Conservation (phyloP, 805 yeast genomes). For the Lipomyces chichibuensis region DNA sequence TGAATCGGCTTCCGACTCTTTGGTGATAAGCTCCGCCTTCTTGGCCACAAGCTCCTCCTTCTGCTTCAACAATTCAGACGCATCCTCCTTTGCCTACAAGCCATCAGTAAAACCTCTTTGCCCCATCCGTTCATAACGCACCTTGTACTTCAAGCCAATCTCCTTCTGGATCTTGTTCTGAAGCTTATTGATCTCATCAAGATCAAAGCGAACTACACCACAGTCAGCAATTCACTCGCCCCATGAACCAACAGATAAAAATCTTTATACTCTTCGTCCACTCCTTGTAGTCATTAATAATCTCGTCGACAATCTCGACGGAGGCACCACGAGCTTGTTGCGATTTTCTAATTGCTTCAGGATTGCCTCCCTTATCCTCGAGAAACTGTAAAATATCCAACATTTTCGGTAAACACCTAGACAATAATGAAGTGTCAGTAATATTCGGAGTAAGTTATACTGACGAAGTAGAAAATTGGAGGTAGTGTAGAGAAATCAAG, state of each 20-base stretch:
- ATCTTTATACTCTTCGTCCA: slow-evolving; percentile 68
- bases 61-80: slow-evolving; percentile 75
- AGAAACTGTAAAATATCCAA: slow-evolving; percentile 90
- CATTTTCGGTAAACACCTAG: slow-evolving; percentile 51
- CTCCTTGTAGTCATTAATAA: slow-evolving; percentile 83
- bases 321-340: slow-evolving; percentile 93
- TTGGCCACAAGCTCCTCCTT: slow-evolving; percentile 74
- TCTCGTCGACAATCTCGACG: slow-evolving; percentile 94
- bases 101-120: background rate
- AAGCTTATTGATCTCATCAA: slow-evolving; percentile 87
- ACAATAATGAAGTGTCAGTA: background rate
- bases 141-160: slow-evolving; percentile 85
- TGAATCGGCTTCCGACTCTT: slow-evolving; percentile 79
- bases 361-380: slow-evolving; percentile 96
- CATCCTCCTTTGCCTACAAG: slow-evolving; percentile 81
- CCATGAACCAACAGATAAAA: background rate
- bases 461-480: background rate
- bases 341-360: slow-evolving; percentile 81
- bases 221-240: background rate
- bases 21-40: slow-evolving; percentile 65
- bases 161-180: slow-evolving; percentile 89
- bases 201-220: slow-evolving; percentile 65
- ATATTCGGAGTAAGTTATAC: background rate
- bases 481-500: too few species aligned
- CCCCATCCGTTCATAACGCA: slow-evolving; percentile 7